Evolutionary conservation across 106 monocot genomes (phyloP), one percentile per base, ranked within the genome.

Genomic region (Apostasia ramifera): DNA sequence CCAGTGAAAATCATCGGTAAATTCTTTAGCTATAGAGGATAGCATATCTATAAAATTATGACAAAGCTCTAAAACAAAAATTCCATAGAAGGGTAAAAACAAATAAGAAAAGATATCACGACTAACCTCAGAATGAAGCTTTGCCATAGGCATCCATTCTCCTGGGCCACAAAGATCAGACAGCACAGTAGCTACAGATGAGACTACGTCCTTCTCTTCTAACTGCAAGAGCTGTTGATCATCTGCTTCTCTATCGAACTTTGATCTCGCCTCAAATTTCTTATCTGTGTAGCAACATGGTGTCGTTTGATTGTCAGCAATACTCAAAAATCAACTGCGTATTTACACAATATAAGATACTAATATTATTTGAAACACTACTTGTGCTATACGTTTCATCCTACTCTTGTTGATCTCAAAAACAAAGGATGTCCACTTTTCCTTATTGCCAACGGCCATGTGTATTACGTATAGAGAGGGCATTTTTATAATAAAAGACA

Each of bases 131-230:
- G 80, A 47, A 66, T 88, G 88, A 74, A 88, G 88, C 66, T 84
- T 84, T 68, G 70, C 73, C 88, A 88, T 84, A 9, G 88, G 79
- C 88, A 88, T 88, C 88, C 88, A 88, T 56, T 88, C 84, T 41
- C 88, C 88, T 14, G 84, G 88, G 8, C 88, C 88, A 77, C 88
- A 88, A 62, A 84, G 84, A 79, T 88, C 88, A 59, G 88, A 88
- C 6, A 88, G 79, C 66, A 88, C 88, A 55, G 83, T 88, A 44
- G 88, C 88, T 38, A 88, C 88, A 68, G 84, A 81, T 41, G 88
- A 88, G 44, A 88, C 84, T 56, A 92, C 88, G 75, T 92, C 88
- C 66, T 92, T 92, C 68, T 92, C 92, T 74, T 92, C 92, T 70
- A 86, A 74, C 56, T 85, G 92, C 73, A 88, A 71, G 55, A 88